Evolutionary conservation across 2,329 filamentous ascomycete genomes (phyloP).

Genomic region (Conoideocrella luteorostrata): DNA sequence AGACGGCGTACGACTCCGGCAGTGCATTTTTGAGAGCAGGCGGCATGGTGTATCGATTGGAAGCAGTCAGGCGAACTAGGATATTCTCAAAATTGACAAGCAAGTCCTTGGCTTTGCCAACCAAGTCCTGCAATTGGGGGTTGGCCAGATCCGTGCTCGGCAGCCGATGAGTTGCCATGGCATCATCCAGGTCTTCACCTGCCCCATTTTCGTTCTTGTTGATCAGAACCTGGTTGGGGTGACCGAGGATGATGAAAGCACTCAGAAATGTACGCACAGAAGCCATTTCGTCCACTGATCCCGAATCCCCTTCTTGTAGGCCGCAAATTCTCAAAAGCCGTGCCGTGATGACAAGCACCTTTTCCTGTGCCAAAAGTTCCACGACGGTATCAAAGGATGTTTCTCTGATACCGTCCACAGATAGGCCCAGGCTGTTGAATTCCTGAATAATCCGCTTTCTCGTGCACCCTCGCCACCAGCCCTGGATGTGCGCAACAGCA

Average conservation of each 20-base stretch:
- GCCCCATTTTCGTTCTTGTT: slow-evolving; percentile 57
- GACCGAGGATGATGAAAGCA: slow-evolving; percentile 72
- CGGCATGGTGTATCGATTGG: slow-evolving; percentile 62
- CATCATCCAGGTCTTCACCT: slow-evolving; percentile 45
- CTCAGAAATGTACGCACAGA: slow-evolving; percentile 71
- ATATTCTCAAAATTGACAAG: slow-evolving; percentile 73
- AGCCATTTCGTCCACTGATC: slow-evolving; percentile 62
- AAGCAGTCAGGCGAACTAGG: slow-evolving; percentile 56
- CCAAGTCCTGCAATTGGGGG: slow-evolving; percentile 62
- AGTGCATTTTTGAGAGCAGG: slow-evolving; percentile 56
- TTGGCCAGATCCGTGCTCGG: slow-evolving; percentile 46
- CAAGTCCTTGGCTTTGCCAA: slow-evolving; percentile 70
- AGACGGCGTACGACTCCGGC: slow-evolving; percentile 64
- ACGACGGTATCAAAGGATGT: slow-evolving; percentile 71
- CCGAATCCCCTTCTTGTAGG: slow-evolving; percentile 56
- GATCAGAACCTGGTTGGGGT: slow-evolving; percentile 70
- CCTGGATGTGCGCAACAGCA: slow-evolving; percentile 61
- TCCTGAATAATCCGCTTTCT: slow-evolving; percentile 56
- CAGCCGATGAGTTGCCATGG: slow-evolving; percentile 23
- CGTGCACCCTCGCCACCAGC: slow-evolving; percentile 58
- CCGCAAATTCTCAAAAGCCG: slow-evolving; percentile 64
- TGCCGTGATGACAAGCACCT: slow-evolving; percentile 59
- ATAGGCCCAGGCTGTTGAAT: slow-evolving; percentile 61
- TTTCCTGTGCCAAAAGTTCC: slow-evolving; percentile 58
- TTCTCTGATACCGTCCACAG: slow-evolving; percentile 62